These are phyloP conservation scores for Kwoniella shivajii DNA, from an alignment of 1,284 basidiomycete species.

Conservation along the genomic window DNA sequence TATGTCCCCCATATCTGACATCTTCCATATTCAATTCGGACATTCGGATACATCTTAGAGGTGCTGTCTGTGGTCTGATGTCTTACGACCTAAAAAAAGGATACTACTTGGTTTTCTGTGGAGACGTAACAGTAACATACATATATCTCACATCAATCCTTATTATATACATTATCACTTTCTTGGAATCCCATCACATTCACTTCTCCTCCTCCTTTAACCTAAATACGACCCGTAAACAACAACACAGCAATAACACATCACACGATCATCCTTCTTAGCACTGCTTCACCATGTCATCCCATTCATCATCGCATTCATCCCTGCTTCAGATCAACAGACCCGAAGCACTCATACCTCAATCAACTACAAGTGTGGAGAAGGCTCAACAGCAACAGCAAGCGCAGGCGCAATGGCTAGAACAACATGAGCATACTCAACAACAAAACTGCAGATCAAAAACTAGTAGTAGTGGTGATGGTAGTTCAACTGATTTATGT, in stretches of 20 bases:
- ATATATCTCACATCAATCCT: not conserved
- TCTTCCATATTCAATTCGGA: no score
- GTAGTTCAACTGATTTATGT: slow-evolving; percentile 7
- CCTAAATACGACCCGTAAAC: not conserved
- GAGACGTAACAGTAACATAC: no score
- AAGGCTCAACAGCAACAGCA: slow-evolving; percentile 1
- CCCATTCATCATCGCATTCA: slow-evolving; percentile 32
- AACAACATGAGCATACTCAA: slow-evolving; percentile 23
- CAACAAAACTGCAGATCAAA: slow-evolving; percentile 15
- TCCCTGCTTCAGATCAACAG: slow-evolving; percentile 46
- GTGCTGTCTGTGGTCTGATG: no score
- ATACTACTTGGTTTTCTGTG: no score
- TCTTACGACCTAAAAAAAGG: not conserved
- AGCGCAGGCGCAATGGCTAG: slow-evolving; percentile 21
- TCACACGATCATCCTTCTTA: not conserved
- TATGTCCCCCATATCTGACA: no score
- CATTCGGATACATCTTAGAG: no score
- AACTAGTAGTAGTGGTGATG: no score
- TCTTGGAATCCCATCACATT: no score
- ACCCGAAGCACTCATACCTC: slow-evolving; percentile 31
- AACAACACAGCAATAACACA: not conserved
- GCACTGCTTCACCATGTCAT: slow-evolving; percentile 15
- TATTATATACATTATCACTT: no score
- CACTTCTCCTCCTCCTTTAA: not conserved
- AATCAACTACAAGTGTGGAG: slow-evolving; percentile 10